Evolutionary conservation across 768 basidiomycete genomes (phyloP), one percentile per base, ranked within the genome.

Genomic region (Serpula lacrymans): DNA sequence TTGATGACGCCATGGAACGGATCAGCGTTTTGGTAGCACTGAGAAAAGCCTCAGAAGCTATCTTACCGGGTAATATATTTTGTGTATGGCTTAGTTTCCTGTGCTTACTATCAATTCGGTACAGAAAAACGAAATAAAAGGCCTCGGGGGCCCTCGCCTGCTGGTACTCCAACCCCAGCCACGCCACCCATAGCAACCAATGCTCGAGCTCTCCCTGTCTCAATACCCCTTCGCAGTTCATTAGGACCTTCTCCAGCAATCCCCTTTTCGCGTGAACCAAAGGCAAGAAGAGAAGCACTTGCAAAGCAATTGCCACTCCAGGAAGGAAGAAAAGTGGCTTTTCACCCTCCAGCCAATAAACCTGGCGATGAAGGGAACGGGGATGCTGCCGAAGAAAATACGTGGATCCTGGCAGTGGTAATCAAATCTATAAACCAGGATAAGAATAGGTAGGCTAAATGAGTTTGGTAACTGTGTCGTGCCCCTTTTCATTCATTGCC

Each of bases 371-470:
- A 68, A 32, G 67, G 74, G 11, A 81, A 82, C 32, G 67, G 69
- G 47, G 74, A 73, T 24, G 77, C 71, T 26, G 62, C 52, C 2
- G 71, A 72, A 12, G 72, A 64, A 48, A 77, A 58, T 29, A 65
- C 71, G 4, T 92, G 88, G 88, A 92, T 92, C 39, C 63, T 91
- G 47, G 89, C 88, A 5, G 75, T 84, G 6, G 76, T 89, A 27
- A 82, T 75, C 7, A 79, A 71, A 48, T 84, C 77, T 54, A 73
- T 88, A 30, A 80, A 78, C 39, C 74, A 75, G 34, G 84, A 88
- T 48, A 88, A 85, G 58, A 79, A 82, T 50, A 74, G 77, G 81
- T 82, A 45, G 11, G 68, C 49, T n/a, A 28, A 8, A 23, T 25
- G 17, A 28, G 39, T 37, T 12, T 14, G 1, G 17, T 24, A 21